Base-by-base conservation (phyloP, 768 basidiomycete genomes). In the Sarcomyxa edulis region DNA sequence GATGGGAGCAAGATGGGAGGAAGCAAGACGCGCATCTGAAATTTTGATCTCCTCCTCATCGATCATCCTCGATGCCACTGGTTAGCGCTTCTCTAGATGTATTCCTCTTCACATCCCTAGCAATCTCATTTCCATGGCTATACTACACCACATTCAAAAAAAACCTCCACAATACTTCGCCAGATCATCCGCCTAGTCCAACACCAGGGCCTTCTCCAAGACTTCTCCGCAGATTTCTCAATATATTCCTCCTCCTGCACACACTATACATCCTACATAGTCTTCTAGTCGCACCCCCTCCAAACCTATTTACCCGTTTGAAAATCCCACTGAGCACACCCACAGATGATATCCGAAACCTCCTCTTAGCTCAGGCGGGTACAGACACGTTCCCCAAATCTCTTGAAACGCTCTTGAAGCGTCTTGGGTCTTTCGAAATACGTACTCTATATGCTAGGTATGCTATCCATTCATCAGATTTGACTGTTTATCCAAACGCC, bases 281-380 rank as follows among this genome's bases (percentile, higher is more conserved):
- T 16, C 42, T 79, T 7, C 50, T 74, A 22, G 56, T 74, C 10
- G 54, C 60, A 16, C 69, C 67, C 35, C 80, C 84, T 7, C 67
- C 69, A 32, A 86, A 86, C 50, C 52, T 88, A 22, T 88, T 84
- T 54, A 62, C 60, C 26, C 57, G 64, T 3, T 61, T 85, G n/a
- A 49, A 61, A 2, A 53, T 84, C 31, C 74, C 81, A 1, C 44
- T 83, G 34, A 78, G 69, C 41, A 67, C 67, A 2, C 65, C 79
- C 0, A 61, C 72, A 20, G 78, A 82, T 23, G 49, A 52, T 7
- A 69, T 88, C 27, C 71, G 69, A 11, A 58, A 61, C 5, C 44
- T 68, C 7, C 53, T 86, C 25, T 46, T 69, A 4, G 72, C 71
- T 7, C 66, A 67, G 18, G 55, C 59, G 2, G 63, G 59, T 35